Conservation (phyloP, 2,329 filamentous ascomycete species). For the Myriosclerotinia scirpicola region DNA sequence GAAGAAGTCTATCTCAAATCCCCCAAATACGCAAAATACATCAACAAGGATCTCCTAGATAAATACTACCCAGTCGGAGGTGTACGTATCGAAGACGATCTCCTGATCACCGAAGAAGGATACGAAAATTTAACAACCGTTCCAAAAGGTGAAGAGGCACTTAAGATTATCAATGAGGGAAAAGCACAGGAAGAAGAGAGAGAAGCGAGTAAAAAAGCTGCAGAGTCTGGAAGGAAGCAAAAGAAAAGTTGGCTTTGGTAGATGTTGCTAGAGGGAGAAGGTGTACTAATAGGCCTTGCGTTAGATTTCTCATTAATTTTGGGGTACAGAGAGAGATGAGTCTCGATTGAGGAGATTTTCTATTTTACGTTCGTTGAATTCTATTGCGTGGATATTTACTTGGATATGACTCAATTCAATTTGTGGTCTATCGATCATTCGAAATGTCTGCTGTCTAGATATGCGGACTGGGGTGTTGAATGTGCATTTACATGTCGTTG, state of each 20-base stretch:
- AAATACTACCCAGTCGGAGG: constrained; percentile 79
- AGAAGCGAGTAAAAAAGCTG: constrained; percentile 16
- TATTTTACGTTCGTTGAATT: neutral
- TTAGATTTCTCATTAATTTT: neutral
- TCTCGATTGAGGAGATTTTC: neutral
- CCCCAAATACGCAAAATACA: constrained; percentile 58
- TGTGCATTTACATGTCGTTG: neutral
- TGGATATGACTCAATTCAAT: constrained; percentile 6
- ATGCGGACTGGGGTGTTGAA: neutral
- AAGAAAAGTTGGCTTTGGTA: constrained; percentile 34
- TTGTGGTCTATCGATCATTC: neutral
- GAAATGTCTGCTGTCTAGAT: neutral
- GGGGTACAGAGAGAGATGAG: neutral
- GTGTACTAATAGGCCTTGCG: neutral
- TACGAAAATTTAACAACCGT: constrained; percentile 81
- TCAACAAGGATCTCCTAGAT: constrained; percentile 64
- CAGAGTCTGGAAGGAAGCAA: constrained; percentile 4
- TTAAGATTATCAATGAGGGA: constrained; percentile 55
- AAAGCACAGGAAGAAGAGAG: constrained; percentile 20
- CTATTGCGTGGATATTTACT: neutral
- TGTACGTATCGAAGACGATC: constrained; percentile 88
- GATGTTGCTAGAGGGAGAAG: neutral
- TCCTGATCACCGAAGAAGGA: constrained; percentile 75
- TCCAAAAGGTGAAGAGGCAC: constrained; percentile 71
- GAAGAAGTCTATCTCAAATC: constrained; percentile 65